phyloP scores from a whole-genome alignment of 179 eudicot genomes.

The Silene coronaria region DNA sequence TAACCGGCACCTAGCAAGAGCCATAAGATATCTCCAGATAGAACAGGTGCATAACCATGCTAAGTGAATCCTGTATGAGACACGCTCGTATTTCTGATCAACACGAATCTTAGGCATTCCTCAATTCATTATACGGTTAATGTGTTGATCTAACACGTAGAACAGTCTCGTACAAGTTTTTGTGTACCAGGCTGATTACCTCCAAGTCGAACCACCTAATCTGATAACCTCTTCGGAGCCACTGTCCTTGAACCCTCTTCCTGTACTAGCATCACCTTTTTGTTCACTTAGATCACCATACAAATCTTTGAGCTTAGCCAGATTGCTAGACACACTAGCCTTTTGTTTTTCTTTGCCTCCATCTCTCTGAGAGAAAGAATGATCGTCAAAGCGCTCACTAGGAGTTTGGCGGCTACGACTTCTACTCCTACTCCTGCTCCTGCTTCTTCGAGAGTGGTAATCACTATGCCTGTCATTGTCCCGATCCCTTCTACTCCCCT shows the following conservation, averaged over 20 bases:
- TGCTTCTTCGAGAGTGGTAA: conserved; percentile 45
- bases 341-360: conserved; percentile 54
- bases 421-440: conserved; percentile 58
- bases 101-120: neutral
- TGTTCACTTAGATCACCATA: conserved; percentile 63
- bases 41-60: neutral
- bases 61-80: neutral
- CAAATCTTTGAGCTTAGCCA: conserved; percentile 80
- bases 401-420: conserved; percentile 42
- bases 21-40: neutral
- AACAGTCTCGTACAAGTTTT: neutral
- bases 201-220: conserved; percentile 82
- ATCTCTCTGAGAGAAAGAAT: conserved; percentile 41
- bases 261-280: conserved; percentile 43
- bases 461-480: conserved; percentile 45
- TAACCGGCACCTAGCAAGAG: neutral
- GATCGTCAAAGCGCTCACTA: conserved; percentile 30
- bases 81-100: neutral
- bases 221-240: conserved; percentile 71
- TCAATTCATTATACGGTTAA: neutral
- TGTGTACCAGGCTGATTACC: conserved; percentile 26
- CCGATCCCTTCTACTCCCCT: conserved; percentile 53
- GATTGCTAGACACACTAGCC: conserved; percentile 55
- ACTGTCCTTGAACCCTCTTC: conserved; percentile 42
- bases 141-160: neutral